A percentile compares a stretch with the other conserved stretches of the same genome.
Evolutionary conservation across 768 basidiomycete species (phyloP).

Genomic region (Russula lepida): DNA sequence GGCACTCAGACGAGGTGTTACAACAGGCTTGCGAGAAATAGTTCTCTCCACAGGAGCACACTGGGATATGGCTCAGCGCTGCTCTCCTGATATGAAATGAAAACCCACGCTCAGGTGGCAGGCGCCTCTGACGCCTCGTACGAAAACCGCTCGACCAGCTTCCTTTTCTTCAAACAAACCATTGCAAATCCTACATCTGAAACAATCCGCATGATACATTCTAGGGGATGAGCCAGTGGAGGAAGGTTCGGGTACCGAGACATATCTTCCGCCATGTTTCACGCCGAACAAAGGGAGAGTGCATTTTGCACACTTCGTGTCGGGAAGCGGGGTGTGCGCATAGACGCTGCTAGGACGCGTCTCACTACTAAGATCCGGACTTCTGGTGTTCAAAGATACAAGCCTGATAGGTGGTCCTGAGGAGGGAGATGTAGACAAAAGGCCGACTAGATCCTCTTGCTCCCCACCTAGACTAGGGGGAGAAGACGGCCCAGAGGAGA

Average conservation of each 20-base stretch:
- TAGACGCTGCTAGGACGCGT: conserved; percentile 24
- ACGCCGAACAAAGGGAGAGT: conserved; percentile 46
- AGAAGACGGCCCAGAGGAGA: conserved; percentile 48
- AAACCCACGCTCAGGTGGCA: conserved; percentile 54
- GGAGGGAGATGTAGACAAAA: conserved; percentile 42
- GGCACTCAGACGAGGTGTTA: not conserved
- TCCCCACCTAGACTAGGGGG: conserved; percentile 18
- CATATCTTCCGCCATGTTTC: conserved; percentile 53
- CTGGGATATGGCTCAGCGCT: conserved; percentile 24
- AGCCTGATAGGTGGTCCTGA: not conserved
- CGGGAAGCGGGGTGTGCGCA: conserved; percentile 25
- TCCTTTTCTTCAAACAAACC: conserved; percentile 52
- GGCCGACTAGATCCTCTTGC: conserved; percentile 1
- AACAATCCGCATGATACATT: conserved; percentile 68
- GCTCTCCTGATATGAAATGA: conserved; percentile 9
- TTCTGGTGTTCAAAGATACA: conserved; percentile 1
- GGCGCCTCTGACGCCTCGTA: conserved; percentile 53
- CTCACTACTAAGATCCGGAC: not conserved
- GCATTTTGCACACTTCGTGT: conserved; percentile 55
- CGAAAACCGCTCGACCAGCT: conserved; percentile 63
- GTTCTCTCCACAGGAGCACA: conserved; percentile 41
- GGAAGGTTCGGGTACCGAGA: conserved; percentile 52
- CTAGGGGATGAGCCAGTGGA: conserved; percentile 39
- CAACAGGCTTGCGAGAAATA: conserved; percentile 25
- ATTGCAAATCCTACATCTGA: conserved; percentile 61